Conservation (phyloP, 176 grass and related monocot genomes). For the Musa itinerans region DNA sequence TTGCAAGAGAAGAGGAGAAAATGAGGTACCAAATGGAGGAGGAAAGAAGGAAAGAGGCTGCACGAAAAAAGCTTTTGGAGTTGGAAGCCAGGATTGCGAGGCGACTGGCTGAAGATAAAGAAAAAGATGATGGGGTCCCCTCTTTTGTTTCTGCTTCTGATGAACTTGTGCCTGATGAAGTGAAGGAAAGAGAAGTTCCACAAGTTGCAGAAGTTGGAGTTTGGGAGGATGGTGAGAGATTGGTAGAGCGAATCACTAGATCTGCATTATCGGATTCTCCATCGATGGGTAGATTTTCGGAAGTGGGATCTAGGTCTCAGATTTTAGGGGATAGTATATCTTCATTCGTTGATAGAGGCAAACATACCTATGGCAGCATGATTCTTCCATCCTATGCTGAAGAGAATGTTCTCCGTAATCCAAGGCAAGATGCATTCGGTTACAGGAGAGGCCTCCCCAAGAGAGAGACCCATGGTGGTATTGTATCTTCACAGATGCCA, state of each 20-base stretch:
- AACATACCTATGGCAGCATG: constrained; percentile 39
- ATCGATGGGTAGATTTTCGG: constrained; percentile 41
- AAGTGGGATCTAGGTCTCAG: constrained; percentile 41
- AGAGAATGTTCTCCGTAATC: constrained; percentile 34
- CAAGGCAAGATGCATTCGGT: constrained; percentile 37
- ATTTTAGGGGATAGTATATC: constrained; percentile 37
- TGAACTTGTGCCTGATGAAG: constrained; percentile 26
- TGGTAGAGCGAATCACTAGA: constrained; percentile 40
- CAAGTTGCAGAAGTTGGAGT: constrained; percentile 31
- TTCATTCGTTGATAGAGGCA: constrained; percentile 43
- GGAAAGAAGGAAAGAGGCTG: constrained; percentile 86
- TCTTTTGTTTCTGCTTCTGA: constrained; percentile 35
- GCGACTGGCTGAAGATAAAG: constrained; percentile 41
- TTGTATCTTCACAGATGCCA: constrained; percentile 28
- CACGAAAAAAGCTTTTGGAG: constrained; percentile 71
- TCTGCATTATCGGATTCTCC: constrained; percentile 49
- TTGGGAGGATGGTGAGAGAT: constrained; percentile 42
- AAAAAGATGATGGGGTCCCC: constrained; percentile 25
- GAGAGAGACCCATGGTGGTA: constrained; percentile 55
- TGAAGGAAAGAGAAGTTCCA: constrained; percentile 31
- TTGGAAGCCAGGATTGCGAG: constrained; percentile 87
- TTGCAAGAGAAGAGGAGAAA: constrained; percentile 86
- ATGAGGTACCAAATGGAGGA: constrained; percentile 56
- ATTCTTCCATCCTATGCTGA: constrained; percentile 40
- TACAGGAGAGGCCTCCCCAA: constrained; percentile 42